phyloP scores from a whole-genome alignment of 176 grass and related monocot species.

The Phoenix dactylifera region DNA sequence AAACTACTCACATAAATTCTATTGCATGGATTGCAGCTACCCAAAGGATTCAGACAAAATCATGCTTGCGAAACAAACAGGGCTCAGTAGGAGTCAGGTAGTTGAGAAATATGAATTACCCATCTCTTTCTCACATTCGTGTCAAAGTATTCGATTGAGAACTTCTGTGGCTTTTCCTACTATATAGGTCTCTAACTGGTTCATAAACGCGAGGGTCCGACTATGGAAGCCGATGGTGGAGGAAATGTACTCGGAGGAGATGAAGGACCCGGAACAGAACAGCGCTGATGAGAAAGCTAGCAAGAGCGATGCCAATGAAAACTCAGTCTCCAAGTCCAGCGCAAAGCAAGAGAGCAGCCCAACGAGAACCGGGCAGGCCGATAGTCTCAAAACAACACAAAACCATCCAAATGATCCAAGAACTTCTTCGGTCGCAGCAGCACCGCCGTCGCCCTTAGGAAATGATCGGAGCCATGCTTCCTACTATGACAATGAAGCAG shows the following conservation, averaged over 20 bases:
- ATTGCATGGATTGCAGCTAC: slow-evolving; percentile 44
- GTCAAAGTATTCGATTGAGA: no score
- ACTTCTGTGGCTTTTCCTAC: no score
- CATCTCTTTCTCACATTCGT: no score
- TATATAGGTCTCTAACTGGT: slow-evolving; percentile 89
- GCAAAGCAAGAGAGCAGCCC: slow-evolving; percentile 1
- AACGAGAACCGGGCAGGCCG: not conserved
- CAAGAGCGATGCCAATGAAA: no score
- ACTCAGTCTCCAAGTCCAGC: slow-evolving; percentile 16
- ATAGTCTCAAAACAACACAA: not conserved
- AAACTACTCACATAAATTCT: no score
- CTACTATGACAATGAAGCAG: not conserved
- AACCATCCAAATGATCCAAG: not conserved
- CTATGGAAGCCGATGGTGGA: slow-evolving; percentile 99
- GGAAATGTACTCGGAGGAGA: slow-evolving; percentile 97
- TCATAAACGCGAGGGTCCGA: slow-evolving; percentile 94
- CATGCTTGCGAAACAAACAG: slow-evolving; percentile 98
- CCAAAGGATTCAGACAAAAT: slow-evolving; percentile 99
- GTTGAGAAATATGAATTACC: no score
- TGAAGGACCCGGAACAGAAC: slow-evolving; percentile 54
- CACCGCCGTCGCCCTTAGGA: not conserved
- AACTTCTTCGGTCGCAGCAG: not conserved
- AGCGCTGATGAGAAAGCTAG: not conserved
- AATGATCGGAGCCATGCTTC: not conserved
- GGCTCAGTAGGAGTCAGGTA: slow-evolving; percentile 94